Conservation (phyloP, 139 green algal genomes). For the Spirogloea muscicola region DNA sequence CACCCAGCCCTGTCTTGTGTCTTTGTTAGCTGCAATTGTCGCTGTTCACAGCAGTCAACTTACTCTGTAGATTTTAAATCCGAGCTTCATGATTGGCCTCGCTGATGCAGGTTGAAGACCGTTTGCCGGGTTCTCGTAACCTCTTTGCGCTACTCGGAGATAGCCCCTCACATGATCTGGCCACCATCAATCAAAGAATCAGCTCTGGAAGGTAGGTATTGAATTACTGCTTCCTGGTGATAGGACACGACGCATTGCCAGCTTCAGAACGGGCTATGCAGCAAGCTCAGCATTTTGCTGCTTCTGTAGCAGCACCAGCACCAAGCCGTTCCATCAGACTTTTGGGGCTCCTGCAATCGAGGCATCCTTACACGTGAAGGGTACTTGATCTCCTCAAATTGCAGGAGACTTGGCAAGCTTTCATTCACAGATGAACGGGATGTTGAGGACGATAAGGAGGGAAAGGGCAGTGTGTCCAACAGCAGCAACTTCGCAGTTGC, state of each 20-base stretch:
- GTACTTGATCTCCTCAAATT: background rate
- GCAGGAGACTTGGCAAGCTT: slow-evolving; percentile 26
- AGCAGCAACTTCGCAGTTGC: no score
- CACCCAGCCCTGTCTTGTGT: background rate
- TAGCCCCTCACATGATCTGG: slow-evolving; percentile 20
- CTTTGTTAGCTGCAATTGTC: background rate
- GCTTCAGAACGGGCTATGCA: background rate
- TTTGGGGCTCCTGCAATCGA: background rate
- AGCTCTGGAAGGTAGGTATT: slow-evolving; percentile 19
- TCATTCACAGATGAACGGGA: slow-evolving; percentile 8
- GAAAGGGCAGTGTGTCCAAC: no score
- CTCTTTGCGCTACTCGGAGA: slow-evolving; percentile 3
- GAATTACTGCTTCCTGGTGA: no score
- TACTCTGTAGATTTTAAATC: background rate
- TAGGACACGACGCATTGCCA: background rate
- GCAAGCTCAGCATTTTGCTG: background rate
- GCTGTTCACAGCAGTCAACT: background rate
- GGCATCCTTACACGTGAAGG: background rate
- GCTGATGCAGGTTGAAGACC: background rate
- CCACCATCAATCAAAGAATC: slow-evolving; percentile 37
- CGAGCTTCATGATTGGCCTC: background rate
- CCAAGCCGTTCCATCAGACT: background rate
- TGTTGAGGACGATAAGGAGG: background rate
- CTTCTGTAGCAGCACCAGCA: background rate
- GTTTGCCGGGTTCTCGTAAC: background rate